phyloP scores from a whole-genome alignment of 345 rosid genomes.

The Excoecaria agallocha region DNA sequence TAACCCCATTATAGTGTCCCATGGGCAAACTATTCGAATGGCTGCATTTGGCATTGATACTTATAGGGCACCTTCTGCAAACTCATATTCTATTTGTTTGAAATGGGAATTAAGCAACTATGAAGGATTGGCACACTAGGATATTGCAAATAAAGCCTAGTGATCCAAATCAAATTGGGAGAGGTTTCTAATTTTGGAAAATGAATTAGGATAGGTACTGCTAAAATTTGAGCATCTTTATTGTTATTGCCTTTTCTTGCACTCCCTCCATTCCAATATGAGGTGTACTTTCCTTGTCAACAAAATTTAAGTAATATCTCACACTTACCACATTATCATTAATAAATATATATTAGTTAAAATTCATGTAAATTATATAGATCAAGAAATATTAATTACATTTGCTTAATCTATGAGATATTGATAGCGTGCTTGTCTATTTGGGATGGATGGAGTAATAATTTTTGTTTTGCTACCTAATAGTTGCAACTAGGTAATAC shows the following conservation, averaged over 20 bases:
- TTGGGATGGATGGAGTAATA: too few relatives aligned
- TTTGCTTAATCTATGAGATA: too few relatives aligned
- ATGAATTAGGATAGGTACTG: conserved; percentile 77
- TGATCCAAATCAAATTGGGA: conserved; percentile 70
- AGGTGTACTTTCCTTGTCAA: too few relatives aligned
- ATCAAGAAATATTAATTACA: too few relatives aligned
- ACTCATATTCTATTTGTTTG: conserved; percentile 79
- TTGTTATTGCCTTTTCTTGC: conserved; percentile 6
- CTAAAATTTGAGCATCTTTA: background rate
- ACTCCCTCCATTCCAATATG: too few relatives aligned
- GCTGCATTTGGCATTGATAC: conserved; percentile 71
- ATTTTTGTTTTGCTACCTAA: background rate
- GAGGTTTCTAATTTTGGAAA: conserved; percentile 66
- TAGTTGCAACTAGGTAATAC: background rate
- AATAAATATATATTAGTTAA: too few relatives aligned
- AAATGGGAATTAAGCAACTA: conserved; percentile 76
- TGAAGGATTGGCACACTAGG: conserved; percentile 73
- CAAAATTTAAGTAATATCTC: too few relatives aligned
- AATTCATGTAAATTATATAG: too few relatives aligned
- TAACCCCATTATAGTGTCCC: conserved; percentile 73
- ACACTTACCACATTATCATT: too few relatives aligned
- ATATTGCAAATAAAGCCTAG: conserved; percentile 46
- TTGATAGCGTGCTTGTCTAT: too few relatives aligned
- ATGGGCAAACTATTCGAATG: conserved; percentile 74
- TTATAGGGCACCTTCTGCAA: conserved; percentile 77